These are phyloP conservation scores for Neoboletus brunneissimus DNA, from an alignment of 768 basidiomycete species.

Conservation along the genomic window DNA sequence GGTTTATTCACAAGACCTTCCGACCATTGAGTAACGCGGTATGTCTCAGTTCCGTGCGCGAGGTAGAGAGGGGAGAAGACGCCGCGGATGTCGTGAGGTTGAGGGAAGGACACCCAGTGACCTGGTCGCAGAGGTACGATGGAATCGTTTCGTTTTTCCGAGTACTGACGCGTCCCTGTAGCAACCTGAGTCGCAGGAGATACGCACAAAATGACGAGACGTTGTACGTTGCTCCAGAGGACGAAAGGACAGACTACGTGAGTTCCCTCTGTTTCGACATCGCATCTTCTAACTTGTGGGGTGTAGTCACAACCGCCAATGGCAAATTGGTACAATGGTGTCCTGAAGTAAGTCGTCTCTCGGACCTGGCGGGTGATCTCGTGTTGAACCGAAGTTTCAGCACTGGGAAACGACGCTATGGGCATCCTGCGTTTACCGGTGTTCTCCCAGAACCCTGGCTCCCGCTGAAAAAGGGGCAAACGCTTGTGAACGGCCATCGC, in stretches of 20 bases:
- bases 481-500: constrained; percentile 54
- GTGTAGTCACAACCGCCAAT: constrained; percentile 90
- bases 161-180: constrained; percentile 26
- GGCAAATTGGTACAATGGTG: constrained; percentile 91
- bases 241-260: constrained; percentile 88
- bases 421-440: constrained; percentile 93
- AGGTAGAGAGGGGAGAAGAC: constrained; percentile 88
- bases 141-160: not conserved
- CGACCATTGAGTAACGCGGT: constrained; percentile 77
- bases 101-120: constrained; percentile 81
- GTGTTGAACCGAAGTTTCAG: constrained; percentile 36
- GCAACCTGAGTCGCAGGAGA: constrained; percentile 79
- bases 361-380: no score
- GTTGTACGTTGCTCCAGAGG: constrained; percentile 92
- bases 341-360: constrained; percentile 65
- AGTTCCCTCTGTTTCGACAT: constrained; percentile 17
- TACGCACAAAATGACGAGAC: constrained; percentile 95
- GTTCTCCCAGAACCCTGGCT: constrained; percentile 93
- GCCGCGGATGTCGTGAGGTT: constrained; percentile 74
- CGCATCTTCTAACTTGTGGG: constrained; percentile 6
- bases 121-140: constrained; percentile 77
- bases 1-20: constrained; percentile 67
- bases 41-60: constrained; percentile 80
- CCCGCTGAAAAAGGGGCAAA: constrained; percentile 81
- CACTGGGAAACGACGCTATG: constrained; percentile 93